Base-by-base conservation (phyloP, 352 stramenopile species). In the Thalassiosira ordinaria region DNA sequence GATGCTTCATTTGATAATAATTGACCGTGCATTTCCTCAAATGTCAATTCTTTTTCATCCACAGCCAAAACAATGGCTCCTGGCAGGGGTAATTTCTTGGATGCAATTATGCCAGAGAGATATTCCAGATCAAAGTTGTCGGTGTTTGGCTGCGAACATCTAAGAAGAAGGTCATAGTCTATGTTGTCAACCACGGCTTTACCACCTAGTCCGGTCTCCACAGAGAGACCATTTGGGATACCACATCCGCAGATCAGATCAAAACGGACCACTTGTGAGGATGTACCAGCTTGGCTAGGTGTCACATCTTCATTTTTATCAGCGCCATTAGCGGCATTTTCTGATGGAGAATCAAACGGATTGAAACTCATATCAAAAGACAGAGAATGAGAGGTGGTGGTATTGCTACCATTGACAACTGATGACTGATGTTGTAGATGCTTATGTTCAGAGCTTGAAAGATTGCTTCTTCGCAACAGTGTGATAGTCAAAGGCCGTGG, bases 51-150 rank as follows among this genome's bases (percentile, higher is more conserved):
- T 24, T 73, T 56, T 2, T 59, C 61, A 53, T 88, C 75, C 27
- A 90, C 74, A 46, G 71, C 51, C 14, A 86, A 27, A 57, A 92
- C 57, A 44, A 80, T 64, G 33, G 88, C 84, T 74, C 85, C 87
- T 62, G 73, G 73, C 20, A 82, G 64, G 22, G 73, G 73, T 29
- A 78, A 31, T 65, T 9, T 29, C 51, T 77, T 76, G 6, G 44
- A 73, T n/a, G 56, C 16, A 26, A 65, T 26, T 52, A 65, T 57
- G 52, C 9, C 47, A 14, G 46, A 47, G 13, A 78, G 5, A 18
- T 70, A 14, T 37, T 82, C 64, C 18, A 22, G 0, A 55, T 69
- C 24, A 8, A 41, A 37, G 18, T 63, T n/a, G 2, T 74, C 27
- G 18, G 29, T 55, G 35, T 52, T 76, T 61, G 39, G 31, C 65